phyloP scores from a whole-genome alignment of 192 early-diverging fungal species.

The Entomortierella beljakovae region DNA sequence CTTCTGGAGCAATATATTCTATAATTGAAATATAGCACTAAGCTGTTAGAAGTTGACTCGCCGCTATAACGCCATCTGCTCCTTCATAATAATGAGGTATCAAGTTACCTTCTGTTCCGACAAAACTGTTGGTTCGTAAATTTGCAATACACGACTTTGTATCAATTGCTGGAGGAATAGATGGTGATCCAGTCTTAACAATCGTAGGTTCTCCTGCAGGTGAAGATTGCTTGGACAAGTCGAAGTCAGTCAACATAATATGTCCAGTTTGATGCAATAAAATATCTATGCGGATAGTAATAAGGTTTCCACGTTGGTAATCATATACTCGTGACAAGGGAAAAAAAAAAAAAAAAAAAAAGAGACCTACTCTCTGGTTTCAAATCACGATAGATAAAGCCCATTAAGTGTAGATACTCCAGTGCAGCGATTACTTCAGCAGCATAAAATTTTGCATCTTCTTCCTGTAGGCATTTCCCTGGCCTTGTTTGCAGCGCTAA shows the following conservation, averaged over 20 bases:
- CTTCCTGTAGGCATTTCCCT: conserved; percentile 91
- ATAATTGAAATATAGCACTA: no score
- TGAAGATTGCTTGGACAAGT: conserved; percentile 94
- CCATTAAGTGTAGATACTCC: conserved; percentile 96
- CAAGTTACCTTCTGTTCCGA: conserved; percentile 89
- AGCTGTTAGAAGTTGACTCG: no score
- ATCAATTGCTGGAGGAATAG: conserved; percentile 82
- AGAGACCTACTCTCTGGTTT: conserved; percentile 91
- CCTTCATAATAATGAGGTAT: no score
- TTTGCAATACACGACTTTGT: conserved; percentile 89
- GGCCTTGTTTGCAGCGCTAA: conserved; percentile 88
- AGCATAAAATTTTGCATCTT: conserved; percentile 96
- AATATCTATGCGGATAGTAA: conserved; percentile 68
- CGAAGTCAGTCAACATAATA: conserved; percentile 98
- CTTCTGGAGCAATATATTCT: conserved; percentile 60
- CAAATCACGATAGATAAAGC: conserved; percentile 97
- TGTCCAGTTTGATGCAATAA: conserved; percentile 95
- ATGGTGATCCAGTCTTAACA: conserved; percentile 69
- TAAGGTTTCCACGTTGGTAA: conserved; percentile 4
- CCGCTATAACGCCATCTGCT: no score
- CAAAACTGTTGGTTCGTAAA: conserved; percentile 96
- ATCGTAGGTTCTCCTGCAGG: conserved; percentile 81
- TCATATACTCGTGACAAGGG: background rate
- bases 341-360: conserved; percentile 1
- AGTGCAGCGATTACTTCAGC: conserved; percentile 96